Percentiles rank a stretch among this genome's conserved stretches.
These are phyloP conservation scores for Fusarium sp. DNA, from an alignment of 2,329 filamentous ascomycete species.

Conservation along the genomic window DNA sequence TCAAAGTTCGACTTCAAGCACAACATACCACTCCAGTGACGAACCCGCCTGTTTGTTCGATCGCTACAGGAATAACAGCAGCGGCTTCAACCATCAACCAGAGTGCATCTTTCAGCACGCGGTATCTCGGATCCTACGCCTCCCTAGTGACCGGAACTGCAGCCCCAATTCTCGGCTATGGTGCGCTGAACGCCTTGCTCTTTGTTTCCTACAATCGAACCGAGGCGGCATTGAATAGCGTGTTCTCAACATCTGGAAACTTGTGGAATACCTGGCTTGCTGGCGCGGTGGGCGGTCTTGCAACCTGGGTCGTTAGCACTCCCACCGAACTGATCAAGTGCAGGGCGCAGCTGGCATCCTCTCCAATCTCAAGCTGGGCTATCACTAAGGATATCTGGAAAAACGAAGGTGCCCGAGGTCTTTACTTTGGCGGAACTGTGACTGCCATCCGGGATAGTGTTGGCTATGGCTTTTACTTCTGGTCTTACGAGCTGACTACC, in stretches of 20 bases:
- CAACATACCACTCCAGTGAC: conserved; percentile 14
- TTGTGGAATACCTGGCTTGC: conserved; percentile 78
- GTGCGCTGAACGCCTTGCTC: conserved; percentile 87
- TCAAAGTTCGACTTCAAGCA: conserved; percentile 74
- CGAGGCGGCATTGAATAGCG: conserved; percentile 65
- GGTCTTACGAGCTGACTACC: conserved; percentile 84
- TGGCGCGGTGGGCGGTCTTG: conserved; percentile 81
- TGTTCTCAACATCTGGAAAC: conserved; percentile 50
- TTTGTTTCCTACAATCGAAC: conserved; percentile 91
- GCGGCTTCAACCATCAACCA: conserved; percentile 10
- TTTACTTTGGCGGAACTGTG: conserved; percentile 83
- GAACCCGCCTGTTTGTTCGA: conserved; percentile 15
- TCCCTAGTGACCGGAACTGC: conserved; percentile 71
- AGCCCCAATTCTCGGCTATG: conserved; percentile 88
- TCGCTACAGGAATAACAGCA: conserved; percentile 1
- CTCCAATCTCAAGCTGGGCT: conserved; percentile 64
- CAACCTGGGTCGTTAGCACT: conserved; percentile 84
- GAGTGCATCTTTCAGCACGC: conserved; percentile 2
- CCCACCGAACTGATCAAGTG: conserved; percentile 94
- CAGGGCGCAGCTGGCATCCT: conserved; percentile 72
- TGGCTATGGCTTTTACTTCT: conserved; percentile 98
- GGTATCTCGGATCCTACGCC: conserved; percentile 41
- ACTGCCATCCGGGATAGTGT: conserved; percentile 86
- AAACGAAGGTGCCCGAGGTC: conserved; percentile 67
- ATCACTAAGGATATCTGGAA: conserved; percentile 70